A percentile compares a stretch with the other conserved stretches of the same genome.
Conservation (phyloP, 139 green algal genomes). For the Pseudopediastrum boryanum region DNA sequence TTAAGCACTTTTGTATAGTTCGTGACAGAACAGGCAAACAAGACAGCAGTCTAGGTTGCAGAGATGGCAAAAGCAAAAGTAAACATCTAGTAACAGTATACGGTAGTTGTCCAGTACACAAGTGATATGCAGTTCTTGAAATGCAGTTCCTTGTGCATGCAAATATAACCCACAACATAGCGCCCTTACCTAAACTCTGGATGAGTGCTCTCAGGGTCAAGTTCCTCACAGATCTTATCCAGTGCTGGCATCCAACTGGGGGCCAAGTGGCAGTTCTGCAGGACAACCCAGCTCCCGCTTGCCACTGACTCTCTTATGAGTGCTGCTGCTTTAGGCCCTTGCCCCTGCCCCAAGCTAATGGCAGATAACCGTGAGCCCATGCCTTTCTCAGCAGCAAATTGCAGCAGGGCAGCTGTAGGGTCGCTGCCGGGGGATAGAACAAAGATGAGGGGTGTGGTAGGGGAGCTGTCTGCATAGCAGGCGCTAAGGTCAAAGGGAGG, state of each 20-base stretch:
- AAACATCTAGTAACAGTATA: no score
- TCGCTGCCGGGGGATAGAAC: conserved; percentile 76
- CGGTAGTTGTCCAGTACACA: no score
- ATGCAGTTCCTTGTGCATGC: no score
- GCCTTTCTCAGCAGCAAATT: conserved; percentile 67
- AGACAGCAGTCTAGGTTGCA: no score
- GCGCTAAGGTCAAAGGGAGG: conserved; percentile 67
- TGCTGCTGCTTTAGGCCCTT: conserved; percentile 76
- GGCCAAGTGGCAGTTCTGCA: conserved; percentile 81
- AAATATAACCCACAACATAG: no score
- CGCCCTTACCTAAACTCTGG: conserved; percentile 62
- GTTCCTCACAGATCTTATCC: conserved; percentile 77
- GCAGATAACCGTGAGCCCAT: conserved; percentile 61
- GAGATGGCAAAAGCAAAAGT: no score
- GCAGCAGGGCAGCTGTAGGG: conserved; percentile 73
- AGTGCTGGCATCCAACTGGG: conserved; percentile 75
- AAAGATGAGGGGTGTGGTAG: conserved; percentile 76
- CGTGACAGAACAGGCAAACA: no score
- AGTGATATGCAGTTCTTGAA: no score
- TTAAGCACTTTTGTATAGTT: no score
- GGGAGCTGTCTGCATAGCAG: conserved; percentile 76
- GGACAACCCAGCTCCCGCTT: conserved; percentile 64
- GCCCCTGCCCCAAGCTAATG: conserved; percentile 73
- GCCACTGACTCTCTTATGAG: conserved; percentile 66
- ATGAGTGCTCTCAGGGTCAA: conserved; percentile 62